Evolutionary conservation across 306 rosid genomes (phyloP), one percentile per base, ranked within the genome.

Genomic region (Abrus precatorius): DNA sequence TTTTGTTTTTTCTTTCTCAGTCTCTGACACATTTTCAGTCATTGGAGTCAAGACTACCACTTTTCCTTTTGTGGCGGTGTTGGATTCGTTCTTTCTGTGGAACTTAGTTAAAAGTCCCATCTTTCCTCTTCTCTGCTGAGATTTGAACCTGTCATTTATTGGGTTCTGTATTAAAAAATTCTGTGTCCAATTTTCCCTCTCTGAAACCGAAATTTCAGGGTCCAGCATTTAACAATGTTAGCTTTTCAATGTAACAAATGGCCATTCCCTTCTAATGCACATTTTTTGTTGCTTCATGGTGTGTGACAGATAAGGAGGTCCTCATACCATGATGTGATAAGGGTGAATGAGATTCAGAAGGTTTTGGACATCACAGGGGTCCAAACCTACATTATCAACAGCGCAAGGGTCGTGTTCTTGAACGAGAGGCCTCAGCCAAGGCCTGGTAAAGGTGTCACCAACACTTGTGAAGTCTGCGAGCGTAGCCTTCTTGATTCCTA

Each of bases 401-500:
- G 84, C 47, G 84, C 84, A 29, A 80, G 84, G 59, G 84, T 80
- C 3, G 84, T 80, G 33, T 80, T 80, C 79, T 52, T 80, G 84
- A 80, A 80, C 41, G 84, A 80, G 41, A 72, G 84, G 67, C 84
- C 84, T 52, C 84, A 80, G 34, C 84, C 84, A 3, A 62, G 84
- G 84, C 84, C 84, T 1, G 84, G 84, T 2, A 78, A 94, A 82
- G 97, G 98, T 2, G 97, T 94, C 74, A 94, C 97, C 29, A 92
- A 94, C 82, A 94, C 98, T 52, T 94, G 98, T 38, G 94, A 94
- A 84, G 98, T 94, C 83, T 94, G 98, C 52, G 97, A 92, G 53
- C 94, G 98, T 1, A 94, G 98, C 76, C 98, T 94, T 43, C 93
- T 94, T 2, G 98, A 94, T 77, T 91, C 98, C n/a, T 94, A 81